A percentile compares a stretch with the other conserved stretches of the same genome.
These are phyloP conservation scores for Apiospora hydei DNA, from an alignment of 2,329 filamentous ascomycete genomes.

Conservation along the genomic window DNA sequence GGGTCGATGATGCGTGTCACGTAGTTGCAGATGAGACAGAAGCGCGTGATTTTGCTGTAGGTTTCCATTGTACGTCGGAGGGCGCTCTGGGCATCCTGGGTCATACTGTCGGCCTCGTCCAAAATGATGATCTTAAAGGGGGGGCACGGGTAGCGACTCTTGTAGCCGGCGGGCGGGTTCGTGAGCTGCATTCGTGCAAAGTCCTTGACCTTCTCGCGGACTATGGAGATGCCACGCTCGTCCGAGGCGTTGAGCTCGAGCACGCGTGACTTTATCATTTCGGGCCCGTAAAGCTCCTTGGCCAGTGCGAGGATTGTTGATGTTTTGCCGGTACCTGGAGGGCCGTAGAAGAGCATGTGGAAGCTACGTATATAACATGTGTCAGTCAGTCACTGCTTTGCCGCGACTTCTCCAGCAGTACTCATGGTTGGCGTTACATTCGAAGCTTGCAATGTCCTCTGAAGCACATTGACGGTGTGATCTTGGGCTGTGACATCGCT, in stretches of 20 bases:
- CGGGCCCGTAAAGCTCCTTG: constrained; percentile 96
- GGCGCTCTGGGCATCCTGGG: constrained; percentile 94
- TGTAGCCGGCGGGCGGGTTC: constrained; percentile 75
- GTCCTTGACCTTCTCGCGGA: constrained; percentile 97
- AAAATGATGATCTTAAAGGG: constrained; percentile 99
- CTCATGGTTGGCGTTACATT: constrained; percentile 64
- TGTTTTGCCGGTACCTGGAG: constrained; percentile 96
- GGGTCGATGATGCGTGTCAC: constrained; percentile 98
- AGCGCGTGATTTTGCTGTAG: constrained; percentile 93
- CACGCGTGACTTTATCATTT: constrained; percentile 91
- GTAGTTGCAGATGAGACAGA: constrained; percentile 98
- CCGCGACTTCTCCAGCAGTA: constrained; percentile 24
- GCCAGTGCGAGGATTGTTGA: constrained; percentile 96
- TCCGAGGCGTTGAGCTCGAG: constrained; percentile 99
- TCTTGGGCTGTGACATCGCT: constrained; percentile 97
- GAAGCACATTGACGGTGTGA: constrained; percentile 91
- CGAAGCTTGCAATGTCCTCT: constrained; percentile 90
- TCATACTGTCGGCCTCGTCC: constrained; percentile 99
- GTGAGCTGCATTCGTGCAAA: constrained; percentile 96
- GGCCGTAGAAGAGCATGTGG: constrained; percentile 99
- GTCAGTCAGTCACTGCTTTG: constrained; percentile 34
- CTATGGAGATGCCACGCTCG: constrained; percentile 96
- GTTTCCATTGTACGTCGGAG: constrained; percentile 97
- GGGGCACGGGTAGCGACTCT: constrained; percentile 83
- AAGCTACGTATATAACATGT: constrained; percentile 58